Base-by-base conservation (phyloP, 2,329 filamentous ascomycete genomes). In the Ophiobolus disseminans region DNA sequence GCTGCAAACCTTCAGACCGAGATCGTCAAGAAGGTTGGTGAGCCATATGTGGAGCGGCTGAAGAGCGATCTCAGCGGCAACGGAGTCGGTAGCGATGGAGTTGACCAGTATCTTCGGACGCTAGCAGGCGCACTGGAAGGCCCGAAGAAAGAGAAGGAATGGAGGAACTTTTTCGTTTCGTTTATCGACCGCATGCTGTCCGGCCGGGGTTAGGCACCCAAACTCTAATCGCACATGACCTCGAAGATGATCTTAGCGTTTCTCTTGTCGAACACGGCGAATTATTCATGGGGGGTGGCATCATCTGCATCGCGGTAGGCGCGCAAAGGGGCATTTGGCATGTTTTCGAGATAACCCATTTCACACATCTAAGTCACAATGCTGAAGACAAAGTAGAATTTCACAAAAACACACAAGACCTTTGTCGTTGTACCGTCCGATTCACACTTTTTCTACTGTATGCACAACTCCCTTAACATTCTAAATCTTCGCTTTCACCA, bases 21-120 rank as follows among this genome's bases (percentile, higher is more conserved):
- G 26, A 94, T 99, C 54, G 93, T 97, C 69, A 82, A 84, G 60
- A 97, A 97, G 78, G 93, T 90, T 10, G 94, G 94, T 20, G 84
- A 89, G 41, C 81, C 85, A 46, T 97, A 96, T 70, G 81, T 93
- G 19, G 81, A 83, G 51, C 82, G 89, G 63, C 73, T 93, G 37
- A 84, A 85, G 58, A 77, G 78, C 13, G 81, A 91, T 48, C 84
- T 92, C 58, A 80, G 84, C 0, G 80, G 78, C 36, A 77, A 91
- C 58, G 87, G 87, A 0, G 80, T 87, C 19, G 81, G 85, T 45
- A 84, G 83, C 56, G 87, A 86, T 60, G 76, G 76, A 0, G 84
- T 90, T 49, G 80, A 85, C 14, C 78, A 80, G 32, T 92, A 90
- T 63, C 75, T 92, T 36, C 78, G 82, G 21, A 66, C 62, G 2